Conservation (phyloP, 441 rosid genomes). For the Croton setiger region DNA sequence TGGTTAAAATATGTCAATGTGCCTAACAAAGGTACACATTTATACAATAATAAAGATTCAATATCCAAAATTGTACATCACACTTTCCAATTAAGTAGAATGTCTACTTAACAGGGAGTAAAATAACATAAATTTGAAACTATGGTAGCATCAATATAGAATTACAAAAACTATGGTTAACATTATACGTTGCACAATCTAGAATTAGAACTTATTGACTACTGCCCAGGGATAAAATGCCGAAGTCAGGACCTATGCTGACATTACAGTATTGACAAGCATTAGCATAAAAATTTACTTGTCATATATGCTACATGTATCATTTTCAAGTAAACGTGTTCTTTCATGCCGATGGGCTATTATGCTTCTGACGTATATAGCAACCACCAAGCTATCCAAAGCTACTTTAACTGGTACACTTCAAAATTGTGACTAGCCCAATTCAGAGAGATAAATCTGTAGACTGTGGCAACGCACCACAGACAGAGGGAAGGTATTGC, state of each 20-base stretch:
- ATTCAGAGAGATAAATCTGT: not conserved
- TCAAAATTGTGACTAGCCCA: not conserved
- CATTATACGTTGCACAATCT: not conserved
- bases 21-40: conserved; percentile 38
- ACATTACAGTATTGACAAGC: not conserved
- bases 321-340: not conserved
- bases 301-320: not conserved
- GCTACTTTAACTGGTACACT: not conserved
- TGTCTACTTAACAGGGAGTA: not conserved
- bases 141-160: too few relatives aligned
- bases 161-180: not conserved
- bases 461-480: not conserved
- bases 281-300: not conserved
- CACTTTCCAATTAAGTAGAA: not conserved
- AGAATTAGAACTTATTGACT: not conserved
- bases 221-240: not conserved
- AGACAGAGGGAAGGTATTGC: not conserved
- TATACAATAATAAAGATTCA: conserved; percentile 22
- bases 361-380: not conserved
- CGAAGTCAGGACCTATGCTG: not conserved
- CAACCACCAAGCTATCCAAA: not conserved
- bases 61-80: not conserved
- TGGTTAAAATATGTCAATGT: conserved; percentile 79
- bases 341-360: too few relatives aligned
- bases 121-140: not conserved